phyloP scores from a whole-genome alignment of 192 early-diverging fungal species.

The Phycomyces blakesleeanus region DNA sequence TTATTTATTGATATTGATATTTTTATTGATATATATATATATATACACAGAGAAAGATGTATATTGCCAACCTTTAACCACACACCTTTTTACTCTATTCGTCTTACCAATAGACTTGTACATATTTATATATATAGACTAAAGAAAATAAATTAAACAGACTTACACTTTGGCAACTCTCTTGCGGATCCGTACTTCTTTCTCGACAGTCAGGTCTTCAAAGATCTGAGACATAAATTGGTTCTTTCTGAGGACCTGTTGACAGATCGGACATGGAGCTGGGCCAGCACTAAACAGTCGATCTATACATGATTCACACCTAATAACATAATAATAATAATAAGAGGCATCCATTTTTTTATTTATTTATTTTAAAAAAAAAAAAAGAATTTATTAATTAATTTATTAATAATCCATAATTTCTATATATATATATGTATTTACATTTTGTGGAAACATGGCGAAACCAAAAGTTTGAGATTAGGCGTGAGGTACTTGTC shows the following conservation, averaged over 20 bases:
- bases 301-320: conserved; percentile 91
- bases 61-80: too few relatives aligned
- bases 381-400: background rate
- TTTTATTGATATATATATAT: too few relatives aligned
- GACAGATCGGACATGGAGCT: conserved; percentile 89
- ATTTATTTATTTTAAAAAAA: background rate
- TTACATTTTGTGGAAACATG: conserved; percentile 95
- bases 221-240: conserved; percentile 88
- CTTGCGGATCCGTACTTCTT: conserved; percentile 84
- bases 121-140: background rate
- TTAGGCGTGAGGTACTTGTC: conserved; percentile 81
- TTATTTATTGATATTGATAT: too few relatives aligned
- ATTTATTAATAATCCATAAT: background rate
- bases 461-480: conserved; percentile 86
- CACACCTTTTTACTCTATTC: too few relatives aligned
- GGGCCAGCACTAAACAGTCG: conserved; percentile 80
- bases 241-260: conserved; percentile 71
- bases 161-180: conserved; percentile 64
- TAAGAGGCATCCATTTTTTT: background rate
- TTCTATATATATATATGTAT: background rate
- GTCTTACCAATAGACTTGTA: too few relatives aligned
- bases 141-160: too few relatives aligned
- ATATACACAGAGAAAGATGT: too few relatives aligned
- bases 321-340: too few relatives aligned
- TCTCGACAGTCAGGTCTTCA: conserved; percentile 92